Conservation (phyloP, 2,329 filamentous ascomycete genomes). For the Clarireedia homoeocarpa region DNA sequence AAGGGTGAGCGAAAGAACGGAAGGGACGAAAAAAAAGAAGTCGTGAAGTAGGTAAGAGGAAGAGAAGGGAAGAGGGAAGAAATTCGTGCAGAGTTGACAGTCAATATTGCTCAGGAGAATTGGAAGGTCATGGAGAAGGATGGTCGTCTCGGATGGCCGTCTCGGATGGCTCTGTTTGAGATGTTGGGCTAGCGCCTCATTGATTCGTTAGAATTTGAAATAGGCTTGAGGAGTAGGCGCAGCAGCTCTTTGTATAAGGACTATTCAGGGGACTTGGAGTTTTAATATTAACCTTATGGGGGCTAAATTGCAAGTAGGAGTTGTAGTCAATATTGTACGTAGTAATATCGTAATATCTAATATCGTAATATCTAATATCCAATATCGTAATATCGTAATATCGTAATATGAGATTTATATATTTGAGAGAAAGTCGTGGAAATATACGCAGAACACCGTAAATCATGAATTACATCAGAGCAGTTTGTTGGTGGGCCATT, state of each 20-base stretch:
- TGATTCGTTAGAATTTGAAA: slow-evolving; percentile 5
- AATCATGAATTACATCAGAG: too few species aligned
- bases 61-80: slow-evolving; percentile 3
- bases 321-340: too few species aligned
- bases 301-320: too few species aligned
- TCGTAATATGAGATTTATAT: background rate
- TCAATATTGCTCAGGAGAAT: background rate
- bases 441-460: too few species aligned
- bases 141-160: background rate
- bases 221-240: background rate
- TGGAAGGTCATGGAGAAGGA: slow-evolving; percentile 6
- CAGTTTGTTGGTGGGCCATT: too few species aligned
- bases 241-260: background rate
- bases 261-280: background rate
- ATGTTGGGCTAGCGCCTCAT: slow-evolving; percentile 2
- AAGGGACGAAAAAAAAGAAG: slow-evolving; percentile 11
- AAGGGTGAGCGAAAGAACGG: slow-evolving; percentile 14
- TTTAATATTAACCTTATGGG: background rate
- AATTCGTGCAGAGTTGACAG: background rate
- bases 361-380: too few species aligned
- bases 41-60: slow-evolving; percentile 8
- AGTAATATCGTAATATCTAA: too few species aligned
- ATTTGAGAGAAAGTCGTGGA: background rate
- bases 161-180: slow-evolving; percentile 6
- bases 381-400: too few species aligned